Evolutionary conservation across 768 basidiomycete genomes (phyloP), one percentile per base, ranked within the genome.

Genomic region (Hortiboletus flavorubellus): DNA sequence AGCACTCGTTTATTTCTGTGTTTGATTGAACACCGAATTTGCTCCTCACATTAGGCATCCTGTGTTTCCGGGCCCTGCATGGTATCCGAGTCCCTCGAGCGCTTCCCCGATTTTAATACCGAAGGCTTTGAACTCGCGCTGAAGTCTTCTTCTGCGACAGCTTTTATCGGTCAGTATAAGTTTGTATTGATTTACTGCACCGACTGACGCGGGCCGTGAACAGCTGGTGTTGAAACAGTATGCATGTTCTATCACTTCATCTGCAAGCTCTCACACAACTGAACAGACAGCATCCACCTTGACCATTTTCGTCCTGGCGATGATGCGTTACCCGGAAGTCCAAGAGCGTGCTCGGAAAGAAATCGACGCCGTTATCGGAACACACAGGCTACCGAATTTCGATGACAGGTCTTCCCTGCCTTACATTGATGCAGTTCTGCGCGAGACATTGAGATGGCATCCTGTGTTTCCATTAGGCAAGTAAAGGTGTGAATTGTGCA

Each of bases 371-470:
- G 56, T 65, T 29, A 18, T 71, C 21, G 75, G 75, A 51, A 52
- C 42, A 3, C 31, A 61, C 5, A 59, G 72, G 29, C 51, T 74
- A 5, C 67, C 72, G 1, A 38, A 59, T 26, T 66, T 68, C 26
- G 61, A 53, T 18, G 73, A 75, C 53, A 53, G 64, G 33, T 5
- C 58, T 7, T 61, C 60, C 4, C 51, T 75, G 42, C 71, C 69
- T 30, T 73, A 72, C 41, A 47, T 73, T 1, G 63, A 67, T 3
- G 72, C 72, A 18, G 50, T 73, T 49, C 39, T 75, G 48, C 73
- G 73, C 35, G 73, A 73, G 62, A 71, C 68, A 16, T 35, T 71
- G 45, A 68, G 68, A 46, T 70, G 68, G 68, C 66, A 72, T 42
- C 68, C 68, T 6, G 70, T 70, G 9, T 66, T 72, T 55, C 68